Evolutionary conservation across 495 filamentous ascomycete species (phyloP).

Genomic region (Aspergillus nidulans): DNA sequence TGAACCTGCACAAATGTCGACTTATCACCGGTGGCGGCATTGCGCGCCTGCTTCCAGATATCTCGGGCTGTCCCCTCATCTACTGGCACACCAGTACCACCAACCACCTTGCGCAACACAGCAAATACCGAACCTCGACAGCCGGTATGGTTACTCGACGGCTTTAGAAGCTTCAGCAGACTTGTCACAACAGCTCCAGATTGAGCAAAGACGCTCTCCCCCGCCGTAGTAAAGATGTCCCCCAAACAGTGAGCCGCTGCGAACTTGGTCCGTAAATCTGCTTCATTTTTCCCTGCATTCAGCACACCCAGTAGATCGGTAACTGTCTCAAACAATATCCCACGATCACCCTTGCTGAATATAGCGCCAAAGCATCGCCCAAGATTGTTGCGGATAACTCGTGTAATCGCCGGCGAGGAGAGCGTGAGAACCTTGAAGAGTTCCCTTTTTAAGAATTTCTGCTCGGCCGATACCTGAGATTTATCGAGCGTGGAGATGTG

Average conservation of each 20-base stretch:
- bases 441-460: conserved; percentile 84
- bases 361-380: conserved; percentile 80
- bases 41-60: conserved; percentile 87
- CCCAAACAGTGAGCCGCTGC: conserved; percentile 87
- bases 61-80: conserved; percentile 86
- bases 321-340: conserved; percentile 87
- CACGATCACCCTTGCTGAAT: conserved; percentile 83
- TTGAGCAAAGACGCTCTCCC: conserved; percentile 87
- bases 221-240: conserved; percentile 81
- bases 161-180: conserved; percentile 75
- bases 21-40: conserved; percentile 73
- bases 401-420: conserved; percentile 75
- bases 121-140: conserved; percentile 78
- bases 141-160: conserved; percentile 73
- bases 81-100: conserved; percentile 66
- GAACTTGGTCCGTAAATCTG: conserved; percentile 71
- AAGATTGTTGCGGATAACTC: conserved; percentile 84
- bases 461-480: conserved; percentile 78
- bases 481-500: conserved; percentile 69
- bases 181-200: conserved; percentile 67
- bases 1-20: conserved; percentile 73
- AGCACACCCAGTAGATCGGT: conserved; percentile 79
- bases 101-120: conserved; percentile 69
- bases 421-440: conserved; percentile 87
- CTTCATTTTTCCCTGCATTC: conserved; percentile 74